These are phyloP conservation scores for Pseudonectria buxi DNA, from an alignment of 2,329 filamentous ascomycete species.

Conservation along the genomic window DNA sequence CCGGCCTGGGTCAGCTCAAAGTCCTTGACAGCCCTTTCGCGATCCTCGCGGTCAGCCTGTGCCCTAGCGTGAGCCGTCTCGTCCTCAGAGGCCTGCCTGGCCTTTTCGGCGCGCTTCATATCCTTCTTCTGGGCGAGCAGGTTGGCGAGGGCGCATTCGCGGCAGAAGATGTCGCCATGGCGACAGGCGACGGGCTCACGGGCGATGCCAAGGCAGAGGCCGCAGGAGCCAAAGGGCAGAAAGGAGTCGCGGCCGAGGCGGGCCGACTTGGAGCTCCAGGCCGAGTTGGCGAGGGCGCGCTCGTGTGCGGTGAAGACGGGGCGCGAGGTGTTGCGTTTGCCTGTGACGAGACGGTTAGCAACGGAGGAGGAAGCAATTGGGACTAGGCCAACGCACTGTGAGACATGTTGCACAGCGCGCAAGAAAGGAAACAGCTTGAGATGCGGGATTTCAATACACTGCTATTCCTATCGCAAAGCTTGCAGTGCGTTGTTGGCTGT, in stretches of 20 bases:
- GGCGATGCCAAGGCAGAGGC: slow-evolving; percentile 76
- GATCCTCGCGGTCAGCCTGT: slow-evolving; percentile 61
- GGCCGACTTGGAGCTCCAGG: slow-evolving; percentile 78
- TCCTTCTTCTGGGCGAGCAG: slow-evolving; percentile 89
- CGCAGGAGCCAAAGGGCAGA: slow-evolving; percentile 82
- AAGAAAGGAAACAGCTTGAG: too few relatives aligned
- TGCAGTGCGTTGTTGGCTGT: too few relatives aligned
- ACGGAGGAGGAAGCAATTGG: not conserved
- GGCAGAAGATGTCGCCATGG: slow-evolving; percentile 86
- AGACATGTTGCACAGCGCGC: slow-evolving; percentile 25
- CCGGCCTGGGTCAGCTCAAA: slow-evolving; percentile 84
- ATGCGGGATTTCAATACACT: too few relatives aligned
- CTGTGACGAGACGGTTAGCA: slow-evolving; percentile 26
- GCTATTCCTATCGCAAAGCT: too few relatives aligned
- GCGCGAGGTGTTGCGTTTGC: slow-evolving; percentile 84
- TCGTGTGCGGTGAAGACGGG: slow-evolving; percentile 94
- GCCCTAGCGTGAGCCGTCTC: slow-evolving; percentile 56
- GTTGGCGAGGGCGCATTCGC: slow-evolving; percentile 86
- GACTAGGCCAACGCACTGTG: slow-evolving; percentile 42
- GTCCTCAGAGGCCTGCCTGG: slow-evolving; percentile 52
- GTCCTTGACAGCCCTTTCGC: slow-evolving; percentile 63
- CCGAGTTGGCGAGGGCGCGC: slow-evolving; percentile 69
- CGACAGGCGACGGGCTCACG: slow-evolving; percentile 77
- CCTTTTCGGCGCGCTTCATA: slow-evolving; percentile 71
- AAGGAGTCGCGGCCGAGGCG: slow-evolving; percentile 86